phyloP scores from a whole-genome alignment of 1,284 basidiomycete species.

The Apiotrichum domesticum region DNA sequence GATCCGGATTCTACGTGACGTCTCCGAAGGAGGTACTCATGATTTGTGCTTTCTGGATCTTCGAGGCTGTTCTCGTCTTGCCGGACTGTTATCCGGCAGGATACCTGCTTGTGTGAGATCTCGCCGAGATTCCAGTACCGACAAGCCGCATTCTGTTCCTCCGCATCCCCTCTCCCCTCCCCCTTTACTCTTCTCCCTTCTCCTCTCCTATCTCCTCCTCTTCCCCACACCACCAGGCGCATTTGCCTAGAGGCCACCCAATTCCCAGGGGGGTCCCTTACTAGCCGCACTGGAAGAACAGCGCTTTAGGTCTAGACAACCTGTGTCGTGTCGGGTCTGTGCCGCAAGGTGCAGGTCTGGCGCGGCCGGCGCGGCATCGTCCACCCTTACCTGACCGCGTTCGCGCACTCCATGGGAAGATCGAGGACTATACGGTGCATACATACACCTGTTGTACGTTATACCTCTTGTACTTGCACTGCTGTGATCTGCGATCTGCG shows the following conservation, averaged over 20 bases:
- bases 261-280: conserved; percentile 17
- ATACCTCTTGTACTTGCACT: background rate
- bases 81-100: too few relatives aligned
- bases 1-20: too few relatives aligned
- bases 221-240: conserved; percentile 9
- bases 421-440: conserved; percentile 20
- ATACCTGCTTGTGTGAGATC: too few relatives aligned
- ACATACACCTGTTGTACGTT: background rate
- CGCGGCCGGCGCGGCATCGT: conserved; percentile 16
- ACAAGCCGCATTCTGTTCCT: too few relatives aligned
- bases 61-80: too few relatives aligned
- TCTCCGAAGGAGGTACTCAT: too few relatives aligned
- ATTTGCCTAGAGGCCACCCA: conserved; percentile 22
- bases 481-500: too few relatives aligned
- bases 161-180: too few relatives aligned
- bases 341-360: background rate
- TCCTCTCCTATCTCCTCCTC: background rate
- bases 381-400: conserved; percentile 15
- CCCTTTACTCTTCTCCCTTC: background rate
- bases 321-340: conserved; percentile 6
- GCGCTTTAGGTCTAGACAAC: conserved; percentile 23
- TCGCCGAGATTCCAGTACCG: too few relatives aligned
- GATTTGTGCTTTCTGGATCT: too few relatives aligned
- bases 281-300: conserved; percentile 20
- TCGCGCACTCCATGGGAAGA: conserved; percentile 1